Evolutionary conservation across 257 asterid genomes (phyloP).

Genomic region (Solanum corneliomulleri): DNA sequence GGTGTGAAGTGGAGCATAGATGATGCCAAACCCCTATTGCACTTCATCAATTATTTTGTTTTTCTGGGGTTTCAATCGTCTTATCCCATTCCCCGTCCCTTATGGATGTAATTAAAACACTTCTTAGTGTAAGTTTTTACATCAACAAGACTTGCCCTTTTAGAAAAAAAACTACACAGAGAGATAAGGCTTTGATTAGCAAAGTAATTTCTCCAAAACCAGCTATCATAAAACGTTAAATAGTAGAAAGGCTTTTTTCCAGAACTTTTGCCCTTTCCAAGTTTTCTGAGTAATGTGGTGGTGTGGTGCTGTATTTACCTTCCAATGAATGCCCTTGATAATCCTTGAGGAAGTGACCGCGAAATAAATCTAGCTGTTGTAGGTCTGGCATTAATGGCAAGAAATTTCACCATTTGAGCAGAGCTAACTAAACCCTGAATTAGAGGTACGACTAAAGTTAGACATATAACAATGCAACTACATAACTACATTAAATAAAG

Average conservation of each 20-base stretch:
- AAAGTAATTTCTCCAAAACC: neutral
- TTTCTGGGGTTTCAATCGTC: neutral
- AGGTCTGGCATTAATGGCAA: constrained; percentile 86
- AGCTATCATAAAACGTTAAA: neutral
- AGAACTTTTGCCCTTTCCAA: neutral
- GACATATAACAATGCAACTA: neutral
- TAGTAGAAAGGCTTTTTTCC: neutral
- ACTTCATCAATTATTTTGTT: neutral
- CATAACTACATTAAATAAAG: neutral
- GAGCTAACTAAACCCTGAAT: constrained; percentile 93
- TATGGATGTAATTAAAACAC: neutral
- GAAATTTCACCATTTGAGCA: constrained; percentile 80
- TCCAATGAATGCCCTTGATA: constrained; percentile 87
- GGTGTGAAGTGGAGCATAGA: neutral
- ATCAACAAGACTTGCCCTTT: neutral
- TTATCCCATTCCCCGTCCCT: neutral
- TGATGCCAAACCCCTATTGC: neutral
- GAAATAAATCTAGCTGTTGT: constrained; percentile 75
- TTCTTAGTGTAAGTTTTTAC: neutral
- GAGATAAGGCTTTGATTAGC: neutral
- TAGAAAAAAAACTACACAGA: neutral
- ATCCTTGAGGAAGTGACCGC: constrained; percentile 76
- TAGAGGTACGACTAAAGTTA: constrained; percentile 13
- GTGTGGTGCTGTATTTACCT: constrained; percentile 31
- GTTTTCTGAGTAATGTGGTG: neutral